phyloP scores from a whole-genome alignment of 2,329 filamentous ascomycete genomes.

The Rhynchosporium secalis region DNA sequence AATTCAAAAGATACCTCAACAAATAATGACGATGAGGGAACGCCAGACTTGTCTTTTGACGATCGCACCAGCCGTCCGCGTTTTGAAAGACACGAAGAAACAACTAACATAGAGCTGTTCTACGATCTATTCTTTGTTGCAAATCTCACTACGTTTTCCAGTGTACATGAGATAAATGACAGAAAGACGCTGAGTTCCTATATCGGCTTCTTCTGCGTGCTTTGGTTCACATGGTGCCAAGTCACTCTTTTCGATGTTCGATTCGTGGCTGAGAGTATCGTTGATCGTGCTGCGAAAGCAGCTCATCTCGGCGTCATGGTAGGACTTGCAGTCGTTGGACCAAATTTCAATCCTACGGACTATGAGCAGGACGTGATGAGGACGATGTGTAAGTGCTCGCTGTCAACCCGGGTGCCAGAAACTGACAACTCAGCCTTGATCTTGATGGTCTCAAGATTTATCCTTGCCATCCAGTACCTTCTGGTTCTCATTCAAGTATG shows the following conservation, averaged over 20 bases:
- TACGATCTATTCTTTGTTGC: constrained; percentile 63
- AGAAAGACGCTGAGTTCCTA: constrained; percentile 47
- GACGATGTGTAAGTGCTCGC: no score
- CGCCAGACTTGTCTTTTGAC: no score
- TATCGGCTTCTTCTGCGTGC: constrained; percentile 52
- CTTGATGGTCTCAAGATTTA: constrained; percentile 42
- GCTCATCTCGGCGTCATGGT: constrained; percentile 56
- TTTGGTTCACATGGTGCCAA: constrained; percentile 61
- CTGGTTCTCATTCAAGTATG: constrained; percentile 26
- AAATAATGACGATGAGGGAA: no score
- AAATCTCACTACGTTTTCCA: constrained; percentile 58
- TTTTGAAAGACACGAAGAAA: constrained; percentile 29
- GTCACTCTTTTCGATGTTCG: constrained; percentile 59
- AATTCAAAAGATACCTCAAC: no score
- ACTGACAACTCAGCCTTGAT: constrained; percentile 35
- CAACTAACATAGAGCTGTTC: constrained; percentile 46
- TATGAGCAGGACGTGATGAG: constrained; percentile 16
- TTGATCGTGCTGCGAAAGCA: constrained; percentile 55
- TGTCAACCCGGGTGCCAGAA: no score
- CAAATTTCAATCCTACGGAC: constrained; percentile 41
- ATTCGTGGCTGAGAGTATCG: constrained; percentile 55
- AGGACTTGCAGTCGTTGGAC: constrained; percentile 49
- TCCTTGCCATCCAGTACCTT: constrained; percentile 43
- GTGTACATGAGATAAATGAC: constrained; percentile 55
- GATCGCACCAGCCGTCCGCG: constrained; percentile 7